phyloP scores from a whole-genome alignment of 2,329 filamentous ascomycete species.

The Apiospora aurea region DNA sequence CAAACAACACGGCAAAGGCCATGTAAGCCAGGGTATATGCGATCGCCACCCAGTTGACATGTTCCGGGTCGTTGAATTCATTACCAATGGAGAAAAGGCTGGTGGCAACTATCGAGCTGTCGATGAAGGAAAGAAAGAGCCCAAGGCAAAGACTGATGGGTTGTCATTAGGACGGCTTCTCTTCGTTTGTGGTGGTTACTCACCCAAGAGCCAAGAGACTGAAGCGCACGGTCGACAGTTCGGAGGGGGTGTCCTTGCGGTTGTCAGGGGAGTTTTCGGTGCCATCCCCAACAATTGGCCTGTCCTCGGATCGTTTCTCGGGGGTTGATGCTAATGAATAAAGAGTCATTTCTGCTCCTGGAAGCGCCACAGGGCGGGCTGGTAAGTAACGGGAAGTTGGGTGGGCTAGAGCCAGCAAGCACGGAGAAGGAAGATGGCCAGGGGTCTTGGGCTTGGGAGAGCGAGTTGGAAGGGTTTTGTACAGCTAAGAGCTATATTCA shows the following conservation, averaged over 20 bases:
- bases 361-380: background rate
- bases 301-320: background rate
- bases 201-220: slow-evolving; percentile 15
- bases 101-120: slow-evolving; percentile 67
- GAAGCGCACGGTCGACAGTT: background rate
- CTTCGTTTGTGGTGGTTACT: background rate
- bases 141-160: slow-evolving; percentile 55
- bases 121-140: slow-evolving; percentile 65
- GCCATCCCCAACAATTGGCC: background rate
- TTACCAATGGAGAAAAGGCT: slow-evolving; percentile 61
- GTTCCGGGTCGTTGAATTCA: slow-evolving; percentile 54
- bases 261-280: background rate
- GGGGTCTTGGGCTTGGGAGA: background rate
- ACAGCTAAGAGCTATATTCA: background rate
- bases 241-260: background rate
- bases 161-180: slow-evolving; percentile 24
- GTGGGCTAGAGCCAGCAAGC: background rate
- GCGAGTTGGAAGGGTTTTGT: background rate
- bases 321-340: background rate
- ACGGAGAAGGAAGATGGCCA: background rate
- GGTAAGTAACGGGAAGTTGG: background rate
- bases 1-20: slow-evolving; percentile 62
- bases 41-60: slow-evolving; percentile 62
- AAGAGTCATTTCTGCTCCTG: background rate
- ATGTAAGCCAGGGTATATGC: slow-evolving; percentile 64